A percentile compares a stretch with the other conserved stretches of the same genome.
phyloP scores from a whole-genome alignment of 306 rosid species.

The Hippophae rhamnoides region DNA sequence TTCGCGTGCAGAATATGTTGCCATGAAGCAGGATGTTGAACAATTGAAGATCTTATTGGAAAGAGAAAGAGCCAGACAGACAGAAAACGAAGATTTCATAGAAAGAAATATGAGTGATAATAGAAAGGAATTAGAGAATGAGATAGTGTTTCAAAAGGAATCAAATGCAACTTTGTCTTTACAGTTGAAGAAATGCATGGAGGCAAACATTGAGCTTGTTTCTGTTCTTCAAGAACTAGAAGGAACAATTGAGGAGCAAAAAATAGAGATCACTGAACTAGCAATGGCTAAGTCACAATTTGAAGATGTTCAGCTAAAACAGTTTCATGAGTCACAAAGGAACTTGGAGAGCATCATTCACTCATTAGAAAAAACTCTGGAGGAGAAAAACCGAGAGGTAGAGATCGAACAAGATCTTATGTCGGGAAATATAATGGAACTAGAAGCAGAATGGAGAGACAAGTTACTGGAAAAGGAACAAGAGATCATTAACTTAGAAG shows the following conservation, averaged over 20 bases:
- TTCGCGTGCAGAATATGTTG: constrained; percentile 16
- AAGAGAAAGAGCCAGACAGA: constrained; percentile 14
- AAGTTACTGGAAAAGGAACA: constrained; percentile 23
- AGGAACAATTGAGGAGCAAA: constrained; percentile 47
- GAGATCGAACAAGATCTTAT: background rate
- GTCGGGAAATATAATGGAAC: constrained; percentile 5
- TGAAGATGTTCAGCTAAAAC: constrained; percentile 18
- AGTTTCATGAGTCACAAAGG: constrained; percentile 18
- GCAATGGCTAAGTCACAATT: constrained; percentile 19
- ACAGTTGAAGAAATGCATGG: constrained; percentile 48
- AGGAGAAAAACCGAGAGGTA: constrained; percentile 29
- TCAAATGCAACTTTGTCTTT: constrained; percentile 45
- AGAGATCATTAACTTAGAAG: constrained; percentile 24
- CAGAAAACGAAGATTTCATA: too few species aligned
- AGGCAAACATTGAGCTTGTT: constrained; percentile 56
- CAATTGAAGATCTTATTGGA: constrained; percentile 27
- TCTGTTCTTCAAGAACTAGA: constrained; percentile 56
- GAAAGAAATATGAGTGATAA: constrained; percentile 7
- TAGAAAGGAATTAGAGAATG: constrained; percentile 33
- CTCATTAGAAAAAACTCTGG: constrained; percentile 24
- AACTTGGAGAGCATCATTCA: constrained; percentile 26
- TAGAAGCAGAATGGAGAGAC: constrained; percentile 25
- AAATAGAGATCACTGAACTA: constrained; percentile 35
- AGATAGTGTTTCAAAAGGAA: constrained; percentile 47
- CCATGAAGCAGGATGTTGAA: constrained; percentile 28